Percentiles rank a stretch among this genome's conserved stretches.
phyloP scores from a whole-genome alignment of 805 yeast genomes.

The Starmerella ratchasimensis region DNA sequence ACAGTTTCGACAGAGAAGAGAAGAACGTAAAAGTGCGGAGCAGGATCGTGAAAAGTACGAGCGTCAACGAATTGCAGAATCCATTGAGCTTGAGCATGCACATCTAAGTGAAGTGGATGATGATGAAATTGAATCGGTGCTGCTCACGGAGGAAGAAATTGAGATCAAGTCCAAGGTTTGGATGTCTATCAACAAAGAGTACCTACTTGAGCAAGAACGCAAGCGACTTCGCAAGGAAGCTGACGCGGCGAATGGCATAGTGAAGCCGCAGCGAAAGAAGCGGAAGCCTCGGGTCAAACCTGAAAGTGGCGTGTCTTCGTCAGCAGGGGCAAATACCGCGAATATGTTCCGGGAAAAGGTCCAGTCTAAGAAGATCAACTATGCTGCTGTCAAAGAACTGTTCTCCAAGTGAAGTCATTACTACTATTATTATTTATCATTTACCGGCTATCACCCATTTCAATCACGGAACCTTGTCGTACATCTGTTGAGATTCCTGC shows the following conservation, averaged over 20 bases:
- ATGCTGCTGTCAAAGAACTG: constrained; percentile 50
- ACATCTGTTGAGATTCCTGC: too few species aligned
- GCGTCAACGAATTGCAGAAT: constrained; percentile 3
- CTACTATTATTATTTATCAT: too few species aligned
- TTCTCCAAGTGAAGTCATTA: constrained; percentile 18
- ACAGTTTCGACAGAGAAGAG: constrained; percentile 20
- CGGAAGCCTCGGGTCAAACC: constrained; percentile 27
- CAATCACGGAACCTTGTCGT: too few species aligned
- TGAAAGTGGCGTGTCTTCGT: constrained; percentile 27
- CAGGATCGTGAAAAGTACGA: constrained; percentile 28
- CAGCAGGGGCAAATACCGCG: constrained; percentile 71
- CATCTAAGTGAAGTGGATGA: constrained; percentile 69
- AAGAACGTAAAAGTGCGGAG: constrained; percentile 13
- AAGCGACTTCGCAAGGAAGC: constrained; percentile 75
- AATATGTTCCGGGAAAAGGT: constrained; percentile 61
- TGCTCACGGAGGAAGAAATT: constrained; percentile 57
- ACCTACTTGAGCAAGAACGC: constrained; percentile 67
- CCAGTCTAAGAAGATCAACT: constrained; percentile 81
- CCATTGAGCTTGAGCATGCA: constrained; percentile 40
- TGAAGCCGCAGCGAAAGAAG: constrained; percentile 36
- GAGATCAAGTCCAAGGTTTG: constrained; percentile 69
- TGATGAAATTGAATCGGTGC: constrained; percentile 50
- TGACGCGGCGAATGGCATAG: constrained; percentile 67
- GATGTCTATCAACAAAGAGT: constrained; percentile 83
- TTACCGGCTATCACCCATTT: too few species aligned